Percentiles rank a stretch among this genome's conserved stretches.
These are phyloP conservation scores for Cinnamomum chago DNA, from an alignment of 164 flowering plant genomes.

Conservation along the genomic window DNA sequence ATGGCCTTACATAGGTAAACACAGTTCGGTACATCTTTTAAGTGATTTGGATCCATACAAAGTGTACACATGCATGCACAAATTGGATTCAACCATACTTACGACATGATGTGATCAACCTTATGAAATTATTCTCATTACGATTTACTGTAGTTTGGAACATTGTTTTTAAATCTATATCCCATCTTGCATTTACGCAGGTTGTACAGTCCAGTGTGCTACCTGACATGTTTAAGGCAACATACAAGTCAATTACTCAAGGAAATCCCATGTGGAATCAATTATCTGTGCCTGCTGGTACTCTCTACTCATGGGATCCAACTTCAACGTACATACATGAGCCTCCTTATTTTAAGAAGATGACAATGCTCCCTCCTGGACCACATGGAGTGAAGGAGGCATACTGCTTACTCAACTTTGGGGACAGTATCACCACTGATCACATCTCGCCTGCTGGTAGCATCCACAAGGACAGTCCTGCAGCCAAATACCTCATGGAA, in stretches of 20 bases:
- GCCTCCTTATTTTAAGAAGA: slow-evolving; percentile 64
- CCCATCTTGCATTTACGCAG: slow-evolving; percentile 23
- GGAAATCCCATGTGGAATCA: slow-evolving; percentile 79
- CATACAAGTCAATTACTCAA: slow-evolving; percentile 70
- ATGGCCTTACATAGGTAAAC: no score
- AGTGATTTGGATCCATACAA: no score
- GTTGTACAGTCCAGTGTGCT: slow-evolving; percentile 68
- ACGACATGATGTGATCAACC: no score
- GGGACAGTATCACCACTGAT: slow-evolving; percentile 80
- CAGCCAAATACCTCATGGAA: slow-evolving; percentile 61
- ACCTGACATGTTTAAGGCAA: slow-evolving; percentile 67
- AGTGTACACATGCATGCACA: no score
- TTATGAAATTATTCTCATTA: no score
- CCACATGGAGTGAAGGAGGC: slow-evolving; percentile 64
- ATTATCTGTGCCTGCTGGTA: slow-evolving; percentile 51
- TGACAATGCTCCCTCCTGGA: slow-evolving; percentile 67
- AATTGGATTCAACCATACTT: no score
- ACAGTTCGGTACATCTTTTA: no score
- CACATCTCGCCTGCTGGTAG: slow-evolving; percentile 89
- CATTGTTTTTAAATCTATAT: neutral
- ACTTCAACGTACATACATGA: slow-evolving; percentile 66
- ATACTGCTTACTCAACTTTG: slow-evolving; percentile 68
- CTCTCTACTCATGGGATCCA: slow-evolving; percentile 64
- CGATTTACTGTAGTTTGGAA: neutral
- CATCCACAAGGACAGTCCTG: slow-evolving; percentile 75